phyloP scores from a whole-genome alignment of 2,329 filamentous ascomycete species.

The Paraphaeosphaeria minitans region DNA sequence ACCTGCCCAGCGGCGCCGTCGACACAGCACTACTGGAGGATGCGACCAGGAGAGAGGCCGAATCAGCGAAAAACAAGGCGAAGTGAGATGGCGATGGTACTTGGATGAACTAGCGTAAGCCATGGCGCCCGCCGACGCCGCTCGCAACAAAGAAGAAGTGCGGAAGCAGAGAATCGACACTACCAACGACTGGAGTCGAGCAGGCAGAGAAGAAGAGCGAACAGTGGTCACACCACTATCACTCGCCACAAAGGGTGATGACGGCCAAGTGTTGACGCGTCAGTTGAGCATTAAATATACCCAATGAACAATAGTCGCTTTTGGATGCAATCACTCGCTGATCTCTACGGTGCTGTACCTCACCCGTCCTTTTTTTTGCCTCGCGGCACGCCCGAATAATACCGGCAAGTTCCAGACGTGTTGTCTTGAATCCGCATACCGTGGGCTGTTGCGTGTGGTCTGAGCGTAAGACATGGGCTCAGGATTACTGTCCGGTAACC shows the following conservation, averaged over 20 bases:
- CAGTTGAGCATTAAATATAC: slow-evolving; percentile 5
- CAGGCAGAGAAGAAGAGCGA: background rate
- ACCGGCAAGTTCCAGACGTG: background rate
- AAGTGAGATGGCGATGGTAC: slow-evolving; percentile 32
- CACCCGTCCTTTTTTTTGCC: background rate
- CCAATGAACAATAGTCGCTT: slow-evolving; percentile 2
- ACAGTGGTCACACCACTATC: background rate
- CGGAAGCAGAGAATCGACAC: background rate
- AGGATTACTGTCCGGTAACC: background rate
- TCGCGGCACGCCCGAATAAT: background rate
- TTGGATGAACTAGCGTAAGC: background rate
- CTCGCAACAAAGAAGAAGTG: background rate
- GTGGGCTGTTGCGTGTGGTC: background rate
- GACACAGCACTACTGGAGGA: slow-evolving; percentile 89
- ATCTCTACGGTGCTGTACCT: background rate
- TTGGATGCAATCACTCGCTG: background rate
- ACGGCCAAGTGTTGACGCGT: background rate
- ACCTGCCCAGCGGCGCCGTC: slow-evolving; percentile 80
- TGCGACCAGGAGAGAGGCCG: slow-evolving; percentile 61
- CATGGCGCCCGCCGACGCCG: background rate
- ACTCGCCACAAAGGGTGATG: background rate
- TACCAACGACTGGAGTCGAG: background rate
- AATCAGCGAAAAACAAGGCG: slow-evolving; percentile 45
- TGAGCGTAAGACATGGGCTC: slow-evolving; percentile 3
- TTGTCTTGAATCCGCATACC: background rate